A percentile compares a stretch with the other conserved stretches of the same genome.
Evolutionary conservation across 2,329 filamentous ascomycete genomes (phyloP).

Genomic region (Xylariaceae sp.): DNA sequence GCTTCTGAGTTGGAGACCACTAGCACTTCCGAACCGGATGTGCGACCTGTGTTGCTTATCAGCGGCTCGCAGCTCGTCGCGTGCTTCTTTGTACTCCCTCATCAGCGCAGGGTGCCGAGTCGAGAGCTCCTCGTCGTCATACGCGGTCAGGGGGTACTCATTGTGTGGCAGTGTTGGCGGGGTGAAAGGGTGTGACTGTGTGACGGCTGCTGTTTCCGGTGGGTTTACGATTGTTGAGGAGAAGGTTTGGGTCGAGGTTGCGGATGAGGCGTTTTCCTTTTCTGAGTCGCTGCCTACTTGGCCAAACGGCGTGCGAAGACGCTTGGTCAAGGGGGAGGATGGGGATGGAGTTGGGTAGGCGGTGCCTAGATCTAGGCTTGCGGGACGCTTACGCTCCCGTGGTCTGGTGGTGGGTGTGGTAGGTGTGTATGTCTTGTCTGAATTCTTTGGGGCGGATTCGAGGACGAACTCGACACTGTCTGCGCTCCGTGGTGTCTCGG

Average conservation of each 20-base stretch:
- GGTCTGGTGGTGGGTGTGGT: too few relatives aligned
- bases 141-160: background rate
- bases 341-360: background rate
- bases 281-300: conserved; percentile 1
- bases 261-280: conserved; percentile 3
- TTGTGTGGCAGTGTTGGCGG: background rate
- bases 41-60: too few relatives aligned
- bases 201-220: background rate
- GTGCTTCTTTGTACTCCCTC: conserved; percentile 1
- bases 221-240: background rate
- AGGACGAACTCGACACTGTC: background rate
- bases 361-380: background rate
- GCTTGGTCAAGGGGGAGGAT: too few relatives aligned
- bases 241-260: background rate
- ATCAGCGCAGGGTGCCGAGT: background rate
- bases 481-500: background rate
- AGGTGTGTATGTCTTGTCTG: too few relatives aligned
- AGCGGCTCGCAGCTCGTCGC: background rate
- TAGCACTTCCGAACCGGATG: too few relatives aligned
- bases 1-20: too few relatives aligned
- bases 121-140: conserved; percentile 3
- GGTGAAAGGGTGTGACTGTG: background rate
- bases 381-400: background rate
- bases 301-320: background rate
- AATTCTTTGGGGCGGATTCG: too few relatives aligned